A percentile compares a stretch with the other conserved stretches of the same genome.
These are phyloP conservation scores for Globisporangium ultimum DNA, from an alignment of 352 stramenopile species.

Conservation along the genomic window DNA sequence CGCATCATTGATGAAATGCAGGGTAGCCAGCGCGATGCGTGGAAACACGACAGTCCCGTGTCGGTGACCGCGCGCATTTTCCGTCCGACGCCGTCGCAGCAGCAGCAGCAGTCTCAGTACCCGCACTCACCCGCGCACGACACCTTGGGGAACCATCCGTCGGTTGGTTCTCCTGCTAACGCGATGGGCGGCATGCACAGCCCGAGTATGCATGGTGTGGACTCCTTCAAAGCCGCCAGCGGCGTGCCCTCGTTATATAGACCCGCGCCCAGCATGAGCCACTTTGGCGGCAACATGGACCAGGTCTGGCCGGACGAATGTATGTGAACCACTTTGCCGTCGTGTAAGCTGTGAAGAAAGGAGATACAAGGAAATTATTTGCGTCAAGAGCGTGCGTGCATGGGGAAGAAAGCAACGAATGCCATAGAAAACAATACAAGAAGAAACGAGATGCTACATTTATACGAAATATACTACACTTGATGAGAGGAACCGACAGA, in stretches of 20 bases:
- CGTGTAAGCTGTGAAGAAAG: neutral
- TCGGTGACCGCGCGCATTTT: slow-evolving; percentile 62
- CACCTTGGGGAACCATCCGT: slow-evolving; percentile 18
- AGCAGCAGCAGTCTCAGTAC: slow-evolving; percentile 23
- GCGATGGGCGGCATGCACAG: slow-evolving; percentile 6
- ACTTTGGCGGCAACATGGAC: slow-evolving; percentile 53
- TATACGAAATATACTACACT: too few relatives aligned
- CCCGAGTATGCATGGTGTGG: slow-evolving; percentile 19
- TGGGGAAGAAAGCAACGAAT: too few relatives aligned
- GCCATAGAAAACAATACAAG: too few relatives aligned
- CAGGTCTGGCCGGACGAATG: slow-evolving; percentile 34
- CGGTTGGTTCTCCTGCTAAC: neutral
- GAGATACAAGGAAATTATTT: neutral
- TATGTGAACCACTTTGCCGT: slow-evolving; percentile 8
- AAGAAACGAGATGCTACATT: too few relatives aligned
- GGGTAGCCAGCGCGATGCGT: slow-evolving; percentile 45
- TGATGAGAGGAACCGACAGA: too few relatives aligned
- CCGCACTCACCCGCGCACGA: slow-evolving; percentile 22
- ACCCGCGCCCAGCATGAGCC: slow-evolving; percentile 28
- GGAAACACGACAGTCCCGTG: slow-evolving; percentile 63
- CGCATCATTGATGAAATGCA: slow-evolving; percentile 53
- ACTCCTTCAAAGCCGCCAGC: slow-evolving; percentile 29
- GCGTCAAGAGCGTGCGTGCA: too few relatives aligned
- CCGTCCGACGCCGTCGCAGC: slow-evolving; percentile 22
- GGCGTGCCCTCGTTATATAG: slow-evolving; percentile 40